Percentiles rank a stretch among this genome's conserved stretches.
Conservation (phyloP, 345 rosid genomes). For the Bretschneidera sinensis region DNA sequence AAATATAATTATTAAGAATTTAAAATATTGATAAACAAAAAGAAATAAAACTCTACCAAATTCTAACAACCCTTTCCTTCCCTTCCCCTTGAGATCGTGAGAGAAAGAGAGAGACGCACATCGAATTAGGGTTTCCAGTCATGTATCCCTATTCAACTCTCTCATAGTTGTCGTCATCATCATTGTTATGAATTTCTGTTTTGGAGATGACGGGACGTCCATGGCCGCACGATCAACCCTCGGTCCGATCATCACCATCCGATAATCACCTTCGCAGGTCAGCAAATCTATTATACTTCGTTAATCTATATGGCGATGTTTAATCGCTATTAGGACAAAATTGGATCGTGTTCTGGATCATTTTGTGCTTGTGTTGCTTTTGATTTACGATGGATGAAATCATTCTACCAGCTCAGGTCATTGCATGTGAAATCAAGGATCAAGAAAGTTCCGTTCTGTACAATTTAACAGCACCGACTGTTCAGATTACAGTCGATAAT, state of each 20-base stretch:
- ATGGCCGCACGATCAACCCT: conserved; percentile 38
- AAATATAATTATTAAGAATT: too few species aligned
- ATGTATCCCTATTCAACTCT: conserved; percentile 9
- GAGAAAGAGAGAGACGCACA: conserved; percentile 1
- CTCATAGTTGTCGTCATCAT: background rate
- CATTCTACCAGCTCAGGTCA: background rate
- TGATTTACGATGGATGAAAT: conserved; percentile 8
- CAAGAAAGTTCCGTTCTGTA: conserved; percentile 4
- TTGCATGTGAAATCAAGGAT: conserved; percentile 21
- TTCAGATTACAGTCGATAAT: background rate
- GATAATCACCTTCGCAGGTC: conserved; percentile 36
- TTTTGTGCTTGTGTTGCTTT: conserved; percentile 2
- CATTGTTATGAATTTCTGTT: conserved; percentile 30
- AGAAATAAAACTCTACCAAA: too few species aligned
- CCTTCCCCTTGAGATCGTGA: too few species aligned
- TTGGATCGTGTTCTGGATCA: background rate
- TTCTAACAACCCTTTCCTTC: too few species aligned
- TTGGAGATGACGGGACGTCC: conserved; percentile 43
- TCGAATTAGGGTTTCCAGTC: conserved; percentile 23
- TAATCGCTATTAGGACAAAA: conserved; percentile 8
- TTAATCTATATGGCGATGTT: background rate
- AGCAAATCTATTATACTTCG: conserved; percentile 3
- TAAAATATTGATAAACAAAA: too few species aligned
- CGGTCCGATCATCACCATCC: conserved; percentile 28
- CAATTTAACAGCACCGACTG: background rate